Evolutionary conservation across 176 grass and related monocot species (phyloP).

Genomic region (Hordeum vulgare): MorexV3_pseudomolecules_assembly NC_058522.1:527242001-527242500

Average conservation of each 20-base stretch:
- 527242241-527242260: conserved; percentile 34
- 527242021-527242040: conserved; percentile 66
- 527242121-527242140: not conserved
- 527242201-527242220: conserved; percentile 67
- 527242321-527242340: not conserved
- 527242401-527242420: not conserved
- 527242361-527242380: not conserved
- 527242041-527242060: conserved; percentile 88
- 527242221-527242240: conserved; percentile 62
- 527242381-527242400: too few relatives aligned
- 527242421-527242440: not conserved
- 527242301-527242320: not conserved
- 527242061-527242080: conserved; percentile 53
- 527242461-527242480: not conserved
- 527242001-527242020: conserved; percentile 65
- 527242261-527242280: conserved; percentile 18
- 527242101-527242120: not conserved
- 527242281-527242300: too few relatives aligned
- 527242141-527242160: conserved; percentile 52
- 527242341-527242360: not conserved
- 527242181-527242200: conserved; percentile 54
- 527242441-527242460: not conserved
- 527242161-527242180: conserved; percentile 62
- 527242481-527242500: conserved; percentile 40
- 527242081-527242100: not conserved